Conservation (phyloP, 2,329 filamentous ascomycete species). For the Pseudocercospora cruenta region DNA sequence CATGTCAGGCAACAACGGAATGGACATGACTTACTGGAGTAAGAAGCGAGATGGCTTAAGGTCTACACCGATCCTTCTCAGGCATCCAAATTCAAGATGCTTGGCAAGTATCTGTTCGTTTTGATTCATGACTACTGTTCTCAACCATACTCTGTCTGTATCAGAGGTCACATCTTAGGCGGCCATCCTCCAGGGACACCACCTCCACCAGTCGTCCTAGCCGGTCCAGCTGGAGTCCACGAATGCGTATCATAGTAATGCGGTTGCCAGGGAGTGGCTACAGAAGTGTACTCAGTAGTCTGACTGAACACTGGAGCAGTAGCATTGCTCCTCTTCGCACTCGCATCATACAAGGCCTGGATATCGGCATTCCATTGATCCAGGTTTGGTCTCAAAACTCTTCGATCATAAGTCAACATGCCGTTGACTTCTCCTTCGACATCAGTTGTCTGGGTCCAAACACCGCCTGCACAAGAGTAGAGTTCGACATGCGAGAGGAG, state of each 20-base stretch:
- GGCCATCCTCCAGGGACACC: slow-evolving; percentile 22
- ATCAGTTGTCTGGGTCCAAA: slow-evolving; percentile 76
- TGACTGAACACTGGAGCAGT: slow-evolving; percentile 15
- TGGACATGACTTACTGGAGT: neutral
- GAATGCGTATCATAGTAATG: slow-evolving; percentile 16
- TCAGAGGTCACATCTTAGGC: neutral
- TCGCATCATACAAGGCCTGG: slow-evolving; percentile 61
- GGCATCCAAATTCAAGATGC: neutral
- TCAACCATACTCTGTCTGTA: neutral
- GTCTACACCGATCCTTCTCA: neutral
- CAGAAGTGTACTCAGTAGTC: neutral
- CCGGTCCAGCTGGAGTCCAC: slow-evolving; percentile 26
- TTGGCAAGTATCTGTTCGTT: neutral
- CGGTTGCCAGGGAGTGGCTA: slow-evolving; percentile 20
- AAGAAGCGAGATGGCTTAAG: neutral
- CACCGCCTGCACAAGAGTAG: slow-evolving; percentile 67
- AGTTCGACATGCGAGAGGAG: slow-evolving; percentile 54
- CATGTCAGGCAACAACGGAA: neutral
- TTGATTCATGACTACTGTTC: neutral
- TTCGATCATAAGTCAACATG: slow-evolving; percentile 65
- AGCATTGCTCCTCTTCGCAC: slow-evolving; percentile 27
- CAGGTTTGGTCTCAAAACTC: slow-evolving; percentile 55
- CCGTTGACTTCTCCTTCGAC: slow-evolving; percentile 77
- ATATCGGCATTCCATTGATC: slow-evolving; percentile 66
- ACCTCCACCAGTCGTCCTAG: slow-evolving; percentile 20